These are phyloP conservation scores for Penicillium argentinense DNA, from an alignment of 495 filamentous ascomycete species.

Conservation along the genomic window DNA sequence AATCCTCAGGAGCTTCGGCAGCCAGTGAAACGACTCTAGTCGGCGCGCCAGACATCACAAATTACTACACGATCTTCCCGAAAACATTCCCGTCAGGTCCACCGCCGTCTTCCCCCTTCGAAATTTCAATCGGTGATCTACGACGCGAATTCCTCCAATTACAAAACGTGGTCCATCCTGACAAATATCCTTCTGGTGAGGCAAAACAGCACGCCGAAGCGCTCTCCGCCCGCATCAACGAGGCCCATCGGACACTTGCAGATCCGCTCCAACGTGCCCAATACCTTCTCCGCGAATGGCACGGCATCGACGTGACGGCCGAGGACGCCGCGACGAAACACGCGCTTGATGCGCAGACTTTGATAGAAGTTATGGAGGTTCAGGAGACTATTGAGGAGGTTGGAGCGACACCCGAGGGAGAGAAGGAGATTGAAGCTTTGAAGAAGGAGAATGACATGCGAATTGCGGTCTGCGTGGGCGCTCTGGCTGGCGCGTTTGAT, in stretches of 20 bases:
- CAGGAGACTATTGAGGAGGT: constrained; percentile 79
- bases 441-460: constrained; percentile 65
- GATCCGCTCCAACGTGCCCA: constrained; percentile 78
- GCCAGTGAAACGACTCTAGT: constrained; percentile 9
- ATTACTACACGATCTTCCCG: constrained; percentile 88
- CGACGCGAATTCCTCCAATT: constrained; percentile 83
- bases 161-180: constrained; percentile 79
- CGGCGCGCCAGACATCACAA: constrained; percentile 44
- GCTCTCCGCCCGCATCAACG: constrained; percentile 76
- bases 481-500: constrained; percentile 63
- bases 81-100: constrained; percentile 74
- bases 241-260: constrained; percentile 80
- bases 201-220: constrained; percentile 66
- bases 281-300: constrained; percentile 68
- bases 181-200: constrained; percentile 60
- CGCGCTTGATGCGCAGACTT: constrained; percentile 66
- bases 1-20: constrained; percentile 3
- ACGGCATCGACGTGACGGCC: constrained; percentile 69
- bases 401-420: constrained; percentile 48
- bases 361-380: constrained; percentile 87
- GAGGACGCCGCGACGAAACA: constrained; percentile 65
- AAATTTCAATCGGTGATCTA: constrained; percentile 62
- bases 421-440: constrained; percentile 62
- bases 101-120: constrained; percentile 75
- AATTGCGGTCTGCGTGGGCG: constrained; percentile 57